Evolutionary conservation across 2,329 filamentous ascomycete species (phyloP).

Genomic region (Epichloe aotearoae): DNA sequence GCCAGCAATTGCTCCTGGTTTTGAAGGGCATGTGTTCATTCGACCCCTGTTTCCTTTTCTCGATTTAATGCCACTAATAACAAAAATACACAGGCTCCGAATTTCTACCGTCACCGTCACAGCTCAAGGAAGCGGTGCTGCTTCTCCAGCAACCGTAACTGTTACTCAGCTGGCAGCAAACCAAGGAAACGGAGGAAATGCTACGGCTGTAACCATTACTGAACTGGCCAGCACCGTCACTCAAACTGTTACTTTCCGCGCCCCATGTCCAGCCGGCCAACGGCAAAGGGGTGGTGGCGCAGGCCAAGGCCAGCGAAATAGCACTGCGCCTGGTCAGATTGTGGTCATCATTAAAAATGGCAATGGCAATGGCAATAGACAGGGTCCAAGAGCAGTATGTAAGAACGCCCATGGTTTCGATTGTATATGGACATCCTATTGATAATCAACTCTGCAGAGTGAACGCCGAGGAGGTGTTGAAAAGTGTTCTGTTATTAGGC

Average conservation of each 20-base stretch:
- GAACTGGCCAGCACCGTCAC: not conserved
- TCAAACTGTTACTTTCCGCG: no score
- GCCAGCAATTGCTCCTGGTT: not conserved
- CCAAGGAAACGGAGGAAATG: not conserved
- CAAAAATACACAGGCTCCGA: not conserved
- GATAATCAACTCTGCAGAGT: not conserved
- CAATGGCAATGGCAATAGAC: not conserved
- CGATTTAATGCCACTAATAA: not conserved
- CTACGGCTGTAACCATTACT: slow-evolving; percentile 9
- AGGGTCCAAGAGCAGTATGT: not conserved
- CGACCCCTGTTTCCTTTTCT: not conserved
- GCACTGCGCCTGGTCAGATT: not conserved
- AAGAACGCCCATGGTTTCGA: not conserved
- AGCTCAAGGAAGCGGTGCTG: not conserved
- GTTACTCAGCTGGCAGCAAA: not conserved
- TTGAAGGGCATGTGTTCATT: not conserved
- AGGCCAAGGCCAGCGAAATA: not conserved
- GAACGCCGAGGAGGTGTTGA: not conserved
- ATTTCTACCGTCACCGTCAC: not conserved
- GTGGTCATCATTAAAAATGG: not conserved
- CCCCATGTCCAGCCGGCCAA: no score
- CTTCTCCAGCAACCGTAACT: not conserved
- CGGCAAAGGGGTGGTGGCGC: no score
- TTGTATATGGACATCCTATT: not conserved
- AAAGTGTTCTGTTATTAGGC: not conserved